phyloP scores from a whole-genome alignment of 139 green algal genomes.

The Chlorella sorokiniana region DNA sequence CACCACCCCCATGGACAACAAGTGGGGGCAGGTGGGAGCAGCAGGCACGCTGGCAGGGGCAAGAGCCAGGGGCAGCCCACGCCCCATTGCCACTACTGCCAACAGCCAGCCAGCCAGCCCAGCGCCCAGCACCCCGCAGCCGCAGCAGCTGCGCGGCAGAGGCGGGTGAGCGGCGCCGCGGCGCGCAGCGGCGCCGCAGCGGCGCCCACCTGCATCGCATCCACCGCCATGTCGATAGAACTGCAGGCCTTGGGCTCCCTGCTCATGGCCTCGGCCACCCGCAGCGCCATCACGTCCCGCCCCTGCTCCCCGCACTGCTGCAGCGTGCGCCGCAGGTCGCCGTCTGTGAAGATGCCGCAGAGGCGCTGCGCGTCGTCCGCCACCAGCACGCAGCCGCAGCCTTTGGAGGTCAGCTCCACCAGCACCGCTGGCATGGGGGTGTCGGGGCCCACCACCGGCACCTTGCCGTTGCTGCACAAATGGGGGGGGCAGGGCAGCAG shows the following conservation, averaged over 20 bases:
- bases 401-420: slow-evolving; percentile 60
- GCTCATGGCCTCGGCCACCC: slow-evolving; percentile 46
- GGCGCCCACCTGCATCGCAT: slow-evolving; percentile 50
- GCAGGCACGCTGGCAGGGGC: too few species aligned
- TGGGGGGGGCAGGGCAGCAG: not conserved
- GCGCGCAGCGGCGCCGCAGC: too few species aligned
- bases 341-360: slow-evolving; percentile 64
- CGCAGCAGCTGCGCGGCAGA: not conserved
- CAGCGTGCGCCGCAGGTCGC: slow-evolving; percentile 55
- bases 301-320: slow-evolving; percentile 36
- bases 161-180: not conserved
- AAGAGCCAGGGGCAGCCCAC: too few species aligned
- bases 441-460: slow-evolving; percentile 40
- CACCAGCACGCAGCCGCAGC: slow-evolving; percentile 65
- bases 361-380: slow-evolving; percentile 36
- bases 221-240: slow-evolving; percentile 49
- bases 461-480: not conserved
- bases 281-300: slow-evolving; percentile 38
- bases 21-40: too few species aligned
- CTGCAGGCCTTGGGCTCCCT: slow-evolving; percentile 32
- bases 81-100: too few species aligned
- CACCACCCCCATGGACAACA: too few species aligned
- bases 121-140: not conserved
- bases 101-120: too few species aligned
- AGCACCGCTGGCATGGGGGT: slow-evolving; percentile 47